A percentile compares a stretch with the other conserved stretches of the same genome.
phyloP scores from a whole-genome alignment of 2,329 filamentous ascomycete genomes.

The Tolypocladium cylindrosporum region DNA sequence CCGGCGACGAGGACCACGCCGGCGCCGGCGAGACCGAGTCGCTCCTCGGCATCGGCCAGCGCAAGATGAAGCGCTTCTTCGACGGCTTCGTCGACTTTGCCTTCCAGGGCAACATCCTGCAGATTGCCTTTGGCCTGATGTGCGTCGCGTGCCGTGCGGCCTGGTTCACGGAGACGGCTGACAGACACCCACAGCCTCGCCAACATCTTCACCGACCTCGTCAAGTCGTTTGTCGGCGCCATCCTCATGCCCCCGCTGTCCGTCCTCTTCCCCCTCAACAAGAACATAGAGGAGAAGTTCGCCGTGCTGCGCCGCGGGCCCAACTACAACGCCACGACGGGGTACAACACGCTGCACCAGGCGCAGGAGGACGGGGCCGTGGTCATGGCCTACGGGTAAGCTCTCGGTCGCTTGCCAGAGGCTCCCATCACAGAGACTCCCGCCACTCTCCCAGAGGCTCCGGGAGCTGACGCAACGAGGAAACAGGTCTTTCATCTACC shows the following conservation, averaged over 20 bases:
- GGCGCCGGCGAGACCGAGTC: constrained; percentile 19
- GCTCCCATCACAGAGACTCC: background rate
- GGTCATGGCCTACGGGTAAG: constrained; percentile 60
- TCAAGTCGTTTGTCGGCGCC: constrained; percentile 63
- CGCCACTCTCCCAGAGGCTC: too few relatives aligned
- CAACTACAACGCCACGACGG: constrained; percentile 36
- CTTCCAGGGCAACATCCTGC: constrained; percentile 63
- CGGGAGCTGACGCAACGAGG: background rate
- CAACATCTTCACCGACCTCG: constrained; percentile 59
- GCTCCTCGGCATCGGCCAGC: constrained; percentile 36
- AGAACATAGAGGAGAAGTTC: constrained; percentile 68
- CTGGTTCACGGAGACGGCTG: background rate
- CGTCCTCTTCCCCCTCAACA: constrained; percentile 56
- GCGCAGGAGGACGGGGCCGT: constrained; percentile 63
- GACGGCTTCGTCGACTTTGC: constrained; percentile 63
- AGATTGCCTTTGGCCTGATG: constrained; percentile 69
- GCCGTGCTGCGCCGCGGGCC: constrained; percentile 51
- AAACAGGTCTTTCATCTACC: constrained; percentile 48
- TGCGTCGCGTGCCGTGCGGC: constrained; percentile 21
- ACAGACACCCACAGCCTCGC: constrained; percentile 42
- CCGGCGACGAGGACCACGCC: background rate
- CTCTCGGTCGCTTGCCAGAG: background rate
- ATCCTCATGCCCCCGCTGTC: constrained; percentile 61
- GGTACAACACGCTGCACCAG: constrained; percentile 62
- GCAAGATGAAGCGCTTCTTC: constrained; percentile 41